These are phyloP conservation scores for Botrytis hyacinthi DNA, from an alignment of 2,329 filamentous ascomycete species.

Conservation along the genomic window DNA sequence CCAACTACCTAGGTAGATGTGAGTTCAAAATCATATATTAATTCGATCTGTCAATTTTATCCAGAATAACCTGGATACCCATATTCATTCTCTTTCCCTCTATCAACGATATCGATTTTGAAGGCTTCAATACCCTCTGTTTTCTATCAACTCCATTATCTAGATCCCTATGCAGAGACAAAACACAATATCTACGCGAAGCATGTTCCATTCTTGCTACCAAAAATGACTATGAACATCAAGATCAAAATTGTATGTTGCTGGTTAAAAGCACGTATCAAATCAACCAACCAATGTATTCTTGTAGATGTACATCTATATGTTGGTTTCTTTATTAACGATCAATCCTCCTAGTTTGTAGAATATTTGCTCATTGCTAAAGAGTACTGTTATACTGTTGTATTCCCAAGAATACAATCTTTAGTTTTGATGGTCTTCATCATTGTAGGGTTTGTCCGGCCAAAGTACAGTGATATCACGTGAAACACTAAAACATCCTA, in stretches of 20 bases:
- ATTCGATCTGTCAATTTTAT: neutral
- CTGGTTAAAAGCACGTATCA: neutral
- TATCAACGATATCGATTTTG: neutral
- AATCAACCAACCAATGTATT: neutral
- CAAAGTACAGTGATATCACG: neutral
- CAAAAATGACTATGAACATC: neutral
- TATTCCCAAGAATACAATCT: neutral
- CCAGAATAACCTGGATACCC: neutral
- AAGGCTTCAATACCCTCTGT: neutral
- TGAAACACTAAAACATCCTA: neutral
- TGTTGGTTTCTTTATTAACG: too few relatives aligned
- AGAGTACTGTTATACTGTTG: neutral
- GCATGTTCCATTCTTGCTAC: neutral
- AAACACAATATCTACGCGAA: neutral
- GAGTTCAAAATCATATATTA: neutral
- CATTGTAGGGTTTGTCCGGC: neutral
- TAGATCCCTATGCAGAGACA: neutral
- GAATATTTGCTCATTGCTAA: neutral
- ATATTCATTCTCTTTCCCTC: neutral
- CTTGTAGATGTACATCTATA: rapidly evolving
- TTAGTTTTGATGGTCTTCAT: neutral
- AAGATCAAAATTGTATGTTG: neutral
- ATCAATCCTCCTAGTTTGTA: neutral
- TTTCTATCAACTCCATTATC: neutral
- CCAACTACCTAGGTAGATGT: neutral